Conservation (phyloP, 176 grass and related monocot species). For the Puccinellia tenuiflora region DNA sequence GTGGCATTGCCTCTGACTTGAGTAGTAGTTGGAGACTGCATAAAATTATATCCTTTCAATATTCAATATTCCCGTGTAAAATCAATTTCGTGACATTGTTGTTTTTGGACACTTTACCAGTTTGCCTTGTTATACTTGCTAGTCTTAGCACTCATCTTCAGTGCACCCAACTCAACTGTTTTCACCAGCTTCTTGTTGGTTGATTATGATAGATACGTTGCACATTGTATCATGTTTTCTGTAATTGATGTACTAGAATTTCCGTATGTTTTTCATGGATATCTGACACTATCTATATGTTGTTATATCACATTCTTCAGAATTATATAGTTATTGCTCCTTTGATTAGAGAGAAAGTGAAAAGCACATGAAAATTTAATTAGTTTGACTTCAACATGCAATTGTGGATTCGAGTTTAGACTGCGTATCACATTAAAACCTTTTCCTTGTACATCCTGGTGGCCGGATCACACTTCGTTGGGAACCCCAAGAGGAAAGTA, state of each 20-base stretch:
- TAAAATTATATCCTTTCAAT: not conserved
- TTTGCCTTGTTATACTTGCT: too few relatives aligned
- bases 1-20: not conserved
- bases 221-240: not conserved
- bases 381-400: not conserved
- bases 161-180: not conserved
- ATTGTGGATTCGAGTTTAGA: not conserved
- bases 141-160: not conserved
- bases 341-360: constrained; percentile 5
- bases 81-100: not conserved
- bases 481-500: too few relatives aligned
- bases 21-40: not conserved
- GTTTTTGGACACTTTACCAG: not conserved
- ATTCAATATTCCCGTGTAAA: not conserved
- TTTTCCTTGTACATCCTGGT: constrained; percentile 11
- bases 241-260: not conserved
- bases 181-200: not conserved
- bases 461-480: too few relatives aligned
- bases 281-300: not conserved
- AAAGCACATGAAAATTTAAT: not conserved
- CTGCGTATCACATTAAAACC: not conserved
- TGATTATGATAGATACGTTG: not conserved
- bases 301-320: not conserved
- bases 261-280: not conserved
- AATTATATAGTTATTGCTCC: not conserved